These are phyloP conservation scores for Penicillium samsonianum DNA, from an alignment of 495 filamentous ascomycete genomes.

Conservation along the genomic window DNA sequence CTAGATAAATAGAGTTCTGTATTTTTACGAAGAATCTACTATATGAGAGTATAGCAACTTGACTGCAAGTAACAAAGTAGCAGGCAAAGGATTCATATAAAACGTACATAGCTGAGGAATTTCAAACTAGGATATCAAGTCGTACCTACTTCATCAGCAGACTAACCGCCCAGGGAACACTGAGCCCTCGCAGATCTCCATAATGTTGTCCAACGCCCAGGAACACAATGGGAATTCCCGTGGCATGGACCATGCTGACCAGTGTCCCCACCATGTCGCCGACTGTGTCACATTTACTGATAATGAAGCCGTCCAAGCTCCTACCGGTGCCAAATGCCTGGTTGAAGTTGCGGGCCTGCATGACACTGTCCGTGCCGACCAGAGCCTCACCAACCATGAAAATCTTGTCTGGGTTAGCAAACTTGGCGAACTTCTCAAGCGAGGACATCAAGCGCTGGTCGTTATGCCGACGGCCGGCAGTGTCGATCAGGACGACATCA, in stretches of 20 bases:
- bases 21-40: background rate
- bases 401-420: constrained; percentile 95
- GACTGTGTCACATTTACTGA: constrained; percentile 97
- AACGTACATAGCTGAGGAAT: background rate
- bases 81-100: constrained; percentile 1
- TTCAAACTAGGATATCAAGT: background rate
- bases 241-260: constrained; percentile 97
- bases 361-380: constrained; percentile 90
- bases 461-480: constrained; percentile 91
- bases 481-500: constrained; percentile 96
- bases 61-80: background rate
- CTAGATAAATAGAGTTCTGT: background rate
- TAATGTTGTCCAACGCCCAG: constrained; percentile 97
- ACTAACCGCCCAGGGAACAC: constrained; percentile 87
- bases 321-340: constrained; percentile 80
- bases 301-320: constrained; percentile 91
- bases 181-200: constrained; percentile 88
- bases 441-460: constrained; percentile 92
- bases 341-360: constrained; percentile 95
- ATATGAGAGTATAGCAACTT: background rate
- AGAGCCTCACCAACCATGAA: constrained; percentile 98
- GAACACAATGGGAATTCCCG: constrained; percentile 91
- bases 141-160: constrained; percentile 63
- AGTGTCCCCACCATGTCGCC: constrained; percentile 98
- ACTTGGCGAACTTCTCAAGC: constrained; percentile 94